These are phyloP conservation scores for Corylus avellana DNA, from an alignment of 306 rosid genomes.

Conservation along the genomic window DNA sequence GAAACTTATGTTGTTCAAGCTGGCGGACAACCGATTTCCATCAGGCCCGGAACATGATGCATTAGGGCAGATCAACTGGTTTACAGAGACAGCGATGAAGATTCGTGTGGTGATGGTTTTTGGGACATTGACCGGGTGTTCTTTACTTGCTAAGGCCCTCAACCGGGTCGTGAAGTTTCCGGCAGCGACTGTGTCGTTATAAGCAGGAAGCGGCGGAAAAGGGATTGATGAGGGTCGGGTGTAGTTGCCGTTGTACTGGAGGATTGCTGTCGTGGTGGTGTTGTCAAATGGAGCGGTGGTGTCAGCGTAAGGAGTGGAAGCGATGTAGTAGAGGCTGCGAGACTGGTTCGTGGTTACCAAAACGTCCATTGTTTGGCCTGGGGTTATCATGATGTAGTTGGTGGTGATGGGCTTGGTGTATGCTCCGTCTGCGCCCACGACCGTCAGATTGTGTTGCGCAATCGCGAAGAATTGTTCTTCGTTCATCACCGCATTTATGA, in stretches of 20 bases:
- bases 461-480: constrained; percentile 37
- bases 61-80: constrained; percentile 31
- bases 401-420: constrained; percentile 38
- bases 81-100: constrained; percentile 28
- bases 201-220: constrained; percentile 27
- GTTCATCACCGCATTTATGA: constrained; percentile 44
- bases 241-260: constrained; percentile 36
- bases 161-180: constrained; percentile 25
- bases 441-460: constrained; percentile 40
- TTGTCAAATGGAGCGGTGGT: constrained; percentile 22
- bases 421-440: constrained; percentile 40
- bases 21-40: constrained; percentile 41
- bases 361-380: constrained; percentile 52
- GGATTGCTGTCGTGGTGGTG: constrained; percentile 38
- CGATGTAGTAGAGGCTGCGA: constrained; percentile 41
- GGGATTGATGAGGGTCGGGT: constrained; percentile 7
- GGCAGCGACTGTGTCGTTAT: constrained; percentile 33
- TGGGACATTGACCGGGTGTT: constrained; percentile 37
- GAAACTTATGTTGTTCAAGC: constrained; percentile 55
- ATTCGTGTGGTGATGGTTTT: constrained; percentile 28
- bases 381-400: constrained; percentile 44
- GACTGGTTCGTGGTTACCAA: constrained; percentile 41
- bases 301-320: constrained; percentile 38
- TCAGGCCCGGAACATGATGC: constrained; percentile 41
- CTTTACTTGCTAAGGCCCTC: constrained; percentile 29